These are phyloP conservation scores for Xerocomus brunneocitrinus DNA, from an alignment of 768 basidiomycete species.

Conservation along the genomic window DNA sequence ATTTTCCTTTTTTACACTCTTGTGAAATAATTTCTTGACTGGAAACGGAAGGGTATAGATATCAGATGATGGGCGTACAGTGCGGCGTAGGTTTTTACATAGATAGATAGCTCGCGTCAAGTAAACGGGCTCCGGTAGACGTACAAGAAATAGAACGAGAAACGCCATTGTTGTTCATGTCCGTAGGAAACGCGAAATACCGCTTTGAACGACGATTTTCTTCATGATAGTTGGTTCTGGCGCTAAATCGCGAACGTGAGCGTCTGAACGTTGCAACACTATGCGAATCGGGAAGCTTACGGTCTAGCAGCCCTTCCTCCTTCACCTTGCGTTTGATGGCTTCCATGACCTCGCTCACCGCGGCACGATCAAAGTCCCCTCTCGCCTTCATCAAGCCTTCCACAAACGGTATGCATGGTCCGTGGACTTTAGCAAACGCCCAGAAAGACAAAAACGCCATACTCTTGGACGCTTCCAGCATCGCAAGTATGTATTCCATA, in stretches of 20 bases:
- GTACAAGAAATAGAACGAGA: conserved; percentile 5
- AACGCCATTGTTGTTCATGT: conserved; percentile 15
- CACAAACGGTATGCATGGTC: conserved; percentile 88
- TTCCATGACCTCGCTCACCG: conserved; percentile 88
- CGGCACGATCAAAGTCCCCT: conserved; percentile 86
- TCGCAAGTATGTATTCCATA: conserved; percentile 72
- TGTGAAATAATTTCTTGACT: neutral
- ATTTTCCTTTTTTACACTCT: neutral
- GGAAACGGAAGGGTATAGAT: neutral
- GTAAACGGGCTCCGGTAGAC: neutral
- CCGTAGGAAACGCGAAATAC: conserved; percentile 72
- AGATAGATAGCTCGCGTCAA: neutral
- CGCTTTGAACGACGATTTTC: conserved; percentile 72
- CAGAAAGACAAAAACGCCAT: conserved; percentile 92
- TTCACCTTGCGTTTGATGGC: conserved; percentile 89
- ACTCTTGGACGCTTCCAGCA: conserved; percentile 83
- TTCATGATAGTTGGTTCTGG: conserved; percentile 88
- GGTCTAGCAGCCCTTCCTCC: conserved; percentile 79
- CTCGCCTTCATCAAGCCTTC: conserved; percentile 87
- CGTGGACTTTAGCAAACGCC: conserved; percentile 89
- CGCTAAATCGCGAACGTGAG: conserved; percentile 40
- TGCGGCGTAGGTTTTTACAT: neutral
- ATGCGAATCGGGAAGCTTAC: conserved; percentile 42
- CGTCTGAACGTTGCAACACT: neutral
- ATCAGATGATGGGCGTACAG: conserved; percentile 8